phyloP scores from a whole-genome alignment of 192 early-diverging fungal genomes.

The Coemansia sp. region DNA sequence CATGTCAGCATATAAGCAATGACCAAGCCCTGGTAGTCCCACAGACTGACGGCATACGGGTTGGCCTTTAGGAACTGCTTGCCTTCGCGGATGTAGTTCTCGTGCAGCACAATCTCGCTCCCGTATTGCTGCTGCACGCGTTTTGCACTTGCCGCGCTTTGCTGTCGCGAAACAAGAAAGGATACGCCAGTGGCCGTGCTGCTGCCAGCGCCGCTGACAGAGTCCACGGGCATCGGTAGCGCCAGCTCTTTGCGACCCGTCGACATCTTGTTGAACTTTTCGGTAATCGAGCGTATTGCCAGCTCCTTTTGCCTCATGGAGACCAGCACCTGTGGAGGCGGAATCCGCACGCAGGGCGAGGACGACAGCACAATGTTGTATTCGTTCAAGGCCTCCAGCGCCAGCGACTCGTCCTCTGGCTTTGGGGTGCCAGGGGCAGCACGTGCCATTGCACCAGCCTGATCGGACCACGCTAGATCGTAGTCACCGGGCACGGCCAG shows the following conservation, averaged over 20 bases:
- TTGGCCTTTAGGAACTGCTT: constrained; percentile 44
- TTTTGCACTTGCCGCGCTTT: constrained; percentile 45
- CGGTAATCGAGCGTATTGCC: constrained; percentile 30
- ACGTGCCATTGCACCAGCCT: not conserved
- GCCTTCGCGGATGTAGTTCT: constrained; percentile 45
- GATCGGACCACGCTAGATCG: constrained; percentile 2
- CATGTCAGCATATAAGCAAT: constrained; percentile 52
- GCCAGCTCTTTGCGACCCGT: constrained; percentile 15
- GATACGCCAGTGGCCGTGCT: constrained; percentile 32
- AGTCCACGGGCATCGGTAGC: not conserved
- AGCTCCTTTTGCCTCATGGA: constrained; percentile 64
- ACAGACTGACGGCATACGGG: constrained; percentile 45
- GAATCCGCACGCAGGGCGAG: constrained; percentile 84
- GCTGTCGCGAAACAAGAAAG: constrained; percentile 52
- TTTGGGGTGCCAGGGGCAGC: not conserved
- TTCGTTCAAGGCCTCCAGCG: constrained; percentile 62
- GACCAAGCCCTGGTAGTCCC: constrained; percentile 56
- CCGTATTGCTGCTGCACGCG: constrained; percentile 55
- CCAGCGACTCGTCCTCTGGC: constrained; percentile 23
- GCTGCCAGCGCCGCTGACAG: not conserved
- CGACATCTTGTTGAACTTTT: constrained; percentile 34
- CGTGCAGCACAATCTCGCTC: constrained; percentile 52
- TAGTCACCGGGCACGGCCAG: constrained; percentile 51
- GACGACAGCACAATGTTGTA: constrained; percentile 76
- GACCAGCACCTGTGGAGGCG: constrained; percentile 79